Conservation (phyloP, 1,284 basidiomycete genomes). For the Pholiota adiposa region DNA sequence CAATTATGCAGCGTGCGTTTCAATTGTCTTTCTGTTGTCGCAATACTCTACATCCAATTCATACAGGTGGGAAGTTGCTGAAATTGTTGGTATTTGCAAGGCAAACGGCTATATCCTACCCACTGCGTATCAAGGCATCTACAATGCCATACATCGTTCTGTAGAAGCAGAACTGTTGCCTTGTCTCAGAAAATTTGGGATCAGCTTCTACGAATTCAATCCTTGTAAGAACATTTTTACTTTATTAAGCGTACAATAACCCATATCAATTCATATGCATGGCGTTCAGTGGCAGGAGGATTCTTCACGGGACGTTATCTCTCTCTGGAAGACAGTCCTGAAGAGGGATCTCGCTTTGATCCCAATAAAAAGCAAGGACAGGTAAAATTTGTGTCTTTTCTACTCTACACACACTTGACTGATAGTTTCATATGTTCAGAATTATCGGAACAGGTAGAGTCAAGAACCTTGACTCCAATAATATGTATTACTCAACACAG, state of each 20-base stretch:
- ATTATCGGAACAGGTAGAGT: constrained; percentile 33
- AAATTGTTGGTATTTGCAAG: constrained; percentile 62
- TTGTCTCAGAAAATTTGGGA: constrained; percentile 64
- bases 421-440: constrained; percentile 17
- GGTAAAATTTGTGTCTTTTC: constrained; percentile 21
- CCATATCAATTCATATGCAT: too few relatives aligned
- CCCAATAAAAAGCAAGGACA: constrained; percentile 34
- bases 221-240: constrained; percentile 34
- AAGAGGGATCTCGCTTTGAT: constrained; percentile 50
- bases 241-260: too few relatives aligned
- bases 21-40: neutral
- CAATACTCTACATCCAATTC: too few relatives aligned
- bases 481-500: neutral
- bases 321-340: constrained; percentile 34
- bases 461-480: neutral
- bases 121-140: constrained; percentile 71
- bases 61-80: constrained; percentile 66
- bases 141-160: constrained; percentile 54
- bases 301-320: constrained; percentile 46
- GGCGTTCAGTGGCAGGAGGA: constrained; percentile 46
- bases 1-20: constrained; percentile 38
- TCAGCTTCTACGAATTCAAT: constrained; percentile 65
- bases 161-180: constrained; percentile 66
- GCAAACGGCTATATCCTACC: constrained; percentile 64
- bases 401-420: neutral